Evolutionary conservation across 2,329 filamentous ascomycete species (phyloP), one percentile per base, ranked within the genome.

Genomic region (Aureobasidium sp.): DNA sequence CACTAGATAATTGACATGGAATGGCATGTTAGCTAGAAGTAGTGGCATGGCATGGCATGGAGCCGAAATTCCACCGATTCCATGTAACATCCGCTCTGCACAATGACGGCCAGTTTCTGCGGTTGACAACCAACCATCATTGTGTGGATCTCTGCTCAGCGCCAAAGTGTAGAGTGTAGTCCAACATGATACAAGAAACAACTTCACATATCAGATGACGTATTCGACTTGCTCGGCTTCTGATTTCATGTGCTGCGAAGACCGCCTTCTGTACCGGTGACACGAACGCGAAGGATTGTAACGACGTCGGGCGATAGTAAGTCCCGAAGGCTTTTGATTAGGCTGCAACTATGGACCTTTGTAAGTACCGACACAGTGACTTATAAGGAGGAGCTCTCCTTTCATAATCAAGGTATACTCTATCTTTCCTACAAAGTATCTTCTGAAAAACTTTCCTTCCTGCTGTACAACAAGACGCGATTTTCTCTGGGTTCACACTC

Each of bases 301-400:
- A 32, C 41, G 41, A 34, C 39, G 32, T 7, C 54, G 54, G 54
- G 25, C 54, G 41, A 58, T 58, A 58, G n/a, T 30, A 58, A 58
- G 5, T 37, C 30, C 54, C 54, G 54, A 36, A 58, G 54, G 42
- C 11, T 48, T 48, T 21, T 58, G 54, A 29, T 29, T 47, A 13
- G 13, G 36, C 49, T 25, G 11, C 34, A 41, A 11, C 11, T 7
- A 48, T 58, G 54, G 54, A 21, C 6, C 15, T 58, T 48, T 47
- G 42, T 58, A 37, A 58, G 54, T 57, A 36, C 53, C 53, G 53
- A 57, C 25, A 39, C n/a, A 34, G 9, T 15, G 10, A 30, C 8
- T 8, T 54, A 54, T 21, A 54, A 41, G 13, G 25, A 16, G 11
- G n/a, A 11, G 3, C 21, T 16, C 3, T 10, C 15, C 48, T 34